Conservation (phyloP, 139 green algal species). For the Coelastrella sp. region DNA sequence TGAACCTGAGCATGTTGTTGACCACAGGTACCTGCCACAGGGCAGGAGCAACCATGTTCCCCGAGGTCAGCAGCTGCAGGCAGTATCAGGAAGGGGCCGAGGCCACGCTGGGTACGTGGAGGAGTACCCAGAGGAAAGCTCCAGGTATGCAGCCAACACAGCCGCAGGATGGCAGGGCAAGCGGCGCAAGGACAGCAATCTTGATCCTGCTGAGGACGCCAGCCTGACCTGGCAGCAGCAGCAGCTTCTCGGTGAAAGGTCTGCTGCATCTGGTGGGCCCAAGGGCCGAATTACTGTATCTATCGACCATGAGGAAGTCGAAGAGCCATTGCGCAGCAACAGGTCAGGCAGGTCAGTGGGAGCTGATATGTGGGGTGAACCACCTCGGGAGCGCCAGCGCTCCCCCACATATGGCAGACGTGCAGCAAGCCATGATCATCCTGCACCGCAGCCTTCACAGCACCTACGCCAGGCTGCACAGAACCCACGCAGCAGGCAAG, state of each 20-base stretch:
- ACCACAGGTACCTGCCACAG: background rate
- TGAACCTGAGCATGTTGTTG: background rate
- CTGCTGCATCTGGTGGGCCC: background rate
- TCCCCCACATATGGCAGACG: background rate
- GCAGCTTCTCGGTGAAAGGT: slow-evolving; percentile 5
- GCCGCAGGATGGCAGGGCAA: background rate
- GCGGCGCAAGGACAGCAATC: background rate
- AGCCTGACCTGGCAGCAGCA: slow-evolving; percentile 45
- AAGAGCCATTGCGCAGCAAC: background rate
- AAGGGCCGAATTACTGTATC: background rate
- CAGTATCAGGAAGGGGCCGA: background rate
- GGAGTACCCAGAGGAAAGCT: background rate
- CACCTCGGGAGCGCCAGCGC: background rate
- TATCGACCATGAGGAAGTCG: background rate
- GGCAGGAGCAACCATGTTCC: background rate
- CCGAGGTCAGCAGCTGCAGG: background rate
- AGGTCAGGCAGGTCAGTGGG: background rate
- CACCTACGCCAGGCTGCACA: slow-evolving; percentile 24
- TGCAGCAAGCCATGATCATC: background rate
- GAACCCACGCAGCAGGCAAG: background rate
- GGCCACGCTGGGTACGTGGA: background rate
- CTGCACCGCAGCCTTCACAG: slow-evolving; percentile 2
- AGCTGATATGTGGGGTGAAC: too few species aligned
- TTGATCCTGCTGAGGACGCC: background rate
- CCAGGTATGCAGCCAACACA: background rate